Conservation (phyloP, 768 basidiomycete species). For the Xerocomus potaroensis region DNA sequence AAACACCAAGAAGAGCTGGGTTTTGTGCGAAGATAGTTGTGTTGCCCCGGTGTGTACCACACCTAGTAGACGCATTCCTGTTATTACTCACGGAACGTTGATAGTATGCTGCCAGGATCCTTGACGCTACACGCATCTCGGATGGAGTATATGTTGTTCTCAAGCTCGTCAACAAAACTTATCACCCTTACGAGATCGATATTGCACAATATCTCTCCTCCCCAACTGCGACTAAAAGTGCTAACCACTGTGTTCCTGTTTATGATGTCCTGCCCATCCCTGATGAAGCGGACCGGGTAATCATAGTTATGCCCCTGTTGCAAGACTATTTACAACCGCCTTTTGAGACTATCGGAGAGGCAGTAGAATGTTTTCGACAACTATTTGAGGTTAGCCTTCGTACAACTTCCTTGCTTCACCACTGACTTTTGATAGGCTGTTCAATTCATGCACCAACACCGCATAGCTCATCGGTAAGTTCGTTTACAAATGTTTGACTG, state of each 20-base stretch:
- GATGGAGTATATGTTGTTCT: constrained; percentile 30
- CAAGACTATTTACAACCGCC: constrained; percentile 18
- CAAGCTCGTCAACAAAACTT: constrained; percentile 20
- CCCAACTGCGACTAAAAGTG: background rate
- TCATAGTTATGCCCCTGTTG: constrained; percentile 36
- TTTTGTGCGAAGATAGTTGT: constrained; percentile 2
- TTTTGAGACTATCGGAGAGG: constrained; percentile 22
- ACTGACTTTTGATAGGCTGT: constrained; percentile 14
- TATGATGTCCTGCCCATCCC: constrained; percentile 20
- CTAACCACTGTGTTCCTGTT: constrained; percentile 36
- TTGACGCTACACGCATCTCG: constrained; percentile 27
- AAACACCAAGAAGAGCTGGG: background rate
- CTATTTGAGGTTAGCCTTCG: constrained; percentile 24
- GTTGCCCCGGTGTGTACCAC: constrained; percentile 2
- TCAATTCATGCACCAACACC: constrained; percentile 23
- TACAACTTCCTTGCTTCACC: fast-evolving
- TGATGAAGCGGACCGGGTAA: background rate
- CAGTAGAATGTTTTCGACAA: constrained; percentile 28
- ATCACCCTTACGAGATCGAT: constrained; percentile 27
- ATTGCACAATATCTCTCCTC: constrained; percentile 25
- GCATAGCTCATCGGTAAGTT: constrained; percentile 12
- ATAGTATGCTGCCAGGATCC: constrained; percentile 8
- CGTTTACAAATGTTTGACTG: background rate
- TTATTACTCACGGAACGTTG: constrained; percentile 4
- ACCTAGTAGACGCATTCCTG: background rate